Evolutionary conservation across 2,329 filamentous ascomycete species (phyloP).

Genomic region (Domatiomyces globalis): DNA sequence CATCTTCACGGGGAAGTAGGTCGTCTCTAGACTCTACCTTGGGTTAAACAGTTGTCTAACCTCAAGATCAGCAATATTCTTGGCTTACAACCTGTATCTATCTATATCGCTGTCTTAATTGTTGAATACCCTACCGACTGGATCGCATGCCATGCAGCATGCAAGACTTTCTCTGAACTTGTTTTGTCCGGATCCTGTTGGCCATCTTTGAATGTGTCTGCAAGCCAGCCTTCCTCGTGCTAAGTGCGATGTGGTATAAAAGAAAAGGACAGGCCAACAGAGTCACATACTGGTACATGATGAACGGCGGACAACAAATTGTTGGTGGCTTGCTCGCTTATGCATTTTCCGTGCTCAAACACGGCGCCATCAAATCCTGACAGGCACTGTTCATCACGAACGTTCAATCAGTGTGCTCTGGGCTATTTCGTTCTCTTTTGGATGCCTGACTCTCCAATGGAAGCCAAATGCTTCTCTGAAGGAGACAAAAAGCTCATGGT

Average conservation of each 20-base stretch:
- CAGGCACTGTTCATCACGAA: slow-evolving; percentile 55
- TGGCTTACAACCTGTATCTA: slow-evolving; percentile 66
- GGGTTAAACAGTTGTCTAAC: slow-evolving; percentile 4
- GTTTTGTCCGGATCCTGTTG: slow-evolving; percentile 50
- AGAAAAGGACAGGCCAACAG: slow-evolving; percentile 52
- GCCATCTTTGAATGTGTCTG: slow-evolving; percentile 48
- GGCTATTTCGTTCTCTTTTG: slow-evolving; percentile 47
- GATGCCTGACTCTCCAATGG: slow-evolving; percentile 58
- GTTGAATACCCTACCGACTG: slow-evolving; percentile 62
- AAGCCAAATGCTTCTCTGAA: slow-evolving; percentile 54
- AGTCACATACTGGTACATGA: slow-evolving; percentile 64
- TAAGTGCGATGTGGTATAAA: slow-evolving; percentile 49
- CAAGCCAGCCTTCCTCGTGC: slow-evolving; percentile 44
- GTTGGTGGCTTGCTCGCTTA: slow-evolving; percentile 56
- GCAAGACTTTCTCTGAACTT: slow-evolving; percentile 45
- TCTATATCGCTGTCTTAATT: slow-evolving; percentile 53
- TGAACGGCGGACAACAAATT: slow-evolving; percentile 63
- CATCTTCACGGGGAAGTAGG: slow-evolving; percentile 31
- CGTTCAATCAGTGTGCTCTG: slow-evolving; percentile 48
- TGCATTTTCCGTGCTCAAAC: slow-evolving; percentile 35
- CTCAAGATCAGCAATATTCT: slow-evolving; percentile 37
- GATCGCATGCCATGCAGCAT: slow-evolving; percentile 47
- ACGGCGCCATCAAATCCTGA: slow-evolving; percentile 47
- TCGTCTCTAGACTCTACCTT: slow-evolving; percentile 1
- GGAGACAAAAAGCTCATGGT: slow-evolving; percentile 51